Percentiles rank a stretch among this genome's conserved stretches.
Evolutionary conservation across 2,329 filamentous ascomycete genomes (phyloP).

Genomic region (Aspergillus fumigatiaffinis): DNA sequence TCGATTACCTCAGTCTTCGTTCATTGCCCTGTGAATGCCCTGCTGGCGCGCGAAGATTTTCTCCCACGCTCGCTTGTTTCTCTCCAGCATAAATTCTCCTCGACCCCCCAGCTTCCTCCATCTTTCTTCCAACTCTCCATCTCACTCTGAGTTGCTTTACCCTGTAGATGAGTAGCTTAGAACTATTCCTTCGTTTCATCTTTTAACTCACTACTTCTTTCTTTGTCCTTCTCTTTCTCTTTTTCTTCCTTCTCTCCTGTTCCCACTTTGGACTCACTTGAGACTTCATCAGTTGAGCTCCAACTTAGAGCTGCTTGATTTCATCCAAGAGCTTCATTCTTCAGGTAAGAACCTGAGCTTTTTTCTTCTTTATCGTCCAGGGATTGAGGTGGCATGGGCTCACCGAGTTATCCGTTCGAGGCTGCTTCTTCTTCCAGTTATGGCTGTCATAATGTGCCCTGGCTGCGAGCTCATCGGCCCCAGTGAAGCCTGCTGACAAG

Average conservation of each 20-base stretch:
- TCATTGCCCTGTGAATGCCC: background rate
- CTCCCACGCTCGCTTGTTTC: background rate
- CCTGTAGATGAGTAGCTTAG: background rate
- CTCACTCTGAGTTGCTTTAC: background rate
- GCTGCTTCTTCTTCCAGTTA: background rate
- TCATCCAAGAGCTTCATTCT: background rate
- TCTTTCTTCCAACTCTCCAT: conserved; percentile 1
- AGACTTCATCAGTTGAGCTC: background rate
- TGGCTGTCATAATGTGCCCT: background rate
- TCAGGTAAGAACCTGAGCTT: conserved; percentile 1
- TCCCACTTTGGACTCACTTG: background rate
- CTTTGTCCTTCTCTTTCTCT: background rate
- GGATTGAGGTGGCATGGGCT: background rate
- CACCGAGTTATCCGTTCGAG: background rate
- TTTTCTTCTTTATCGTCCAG: background rate
- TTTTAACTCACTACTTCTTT: conserved; percentile 6
- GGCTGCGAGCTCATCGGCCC: background rate
- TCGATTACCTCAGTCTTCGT: background rate
- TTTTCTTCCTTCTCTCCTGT: background rate
- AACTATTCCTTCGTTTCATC: background rate
- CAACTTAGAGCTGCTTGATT: background rate
- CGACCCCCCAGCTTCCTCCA: conserved; percentile 2
- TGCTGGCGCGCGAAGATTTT: background rate
- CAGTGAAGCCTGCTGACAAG: background rate
- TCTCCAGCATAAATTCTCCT: background rate